A percentile compares a stretch with the other conserved stretches of the same genome.
Conservation (phyloP, 2,329 filamentous ascomycete species). For the Stachybotrys echinatus region DNA sequence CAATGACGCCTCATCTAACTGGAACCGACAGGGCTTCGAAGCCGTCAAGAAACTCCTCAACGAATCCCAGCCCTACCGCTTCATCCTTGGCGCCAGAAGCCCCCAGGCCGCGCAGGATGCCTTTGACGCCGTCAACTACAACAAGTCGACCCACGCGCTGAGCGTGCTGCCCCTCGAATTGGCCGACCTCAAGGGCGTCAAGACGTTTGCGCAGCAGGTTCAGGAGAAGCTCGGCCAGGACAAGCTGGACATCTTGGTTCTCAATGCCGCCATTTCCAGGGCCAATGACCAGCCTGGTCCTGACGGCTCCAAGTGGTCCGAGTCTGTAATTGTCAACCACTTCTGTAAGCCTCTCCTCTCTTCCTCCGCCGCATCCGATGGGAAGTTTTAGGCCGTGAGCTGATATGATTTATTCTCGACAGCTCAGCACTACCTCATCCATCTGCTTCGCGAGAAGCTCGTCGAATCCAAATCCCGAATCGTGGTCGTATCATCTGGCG, state of each 20-base stretch:
- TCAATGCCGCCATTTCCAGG: slow-evolving; percentile 43
- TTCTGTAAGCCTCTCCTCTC: slow-evolving; percentile 30
- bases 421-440: slow-evolving; percentile 50
- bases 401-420: slow-evolving; percentile 3
- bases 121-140: slow-evolving; percentile 35
- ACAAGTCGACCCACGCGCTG: slow-evolving; percentile 31
- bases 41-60: slow-evolving; percentile 44
- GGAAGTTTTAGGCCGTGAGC: neutral
- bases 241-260: slow-evolving; percentile 41
- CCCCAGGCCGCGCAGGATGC: slow-evolving; percentile 32
- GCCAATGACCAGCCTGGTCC: slow-evolving; percentile 26
- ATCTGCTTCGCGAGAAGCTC: slow-evolving; percentile 43
- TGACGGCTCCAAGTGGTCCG: slow-evolving; percentile 42
- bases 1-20: neutral
- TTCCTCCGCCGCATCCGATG: too few relatives aligned
- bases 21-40: slow-evolving; percentile 41
- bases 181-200: slow-evolving; percentile 36
- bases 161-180: slow-evolving; percentile 45
- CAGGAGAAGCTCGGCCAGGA: slow-evolving; percentile 33
- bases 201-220: slow-evolving; percentile 38
- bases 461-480: slow-evolving; percentile 39
- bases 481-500: slow-evolving; percentile 47
- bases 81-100: slow-evolving; percentile 47
- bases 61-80: slow-evolving; percentile 37
- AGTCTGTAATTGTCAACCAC: slow-evolving; percentile 46